Evolutionary conservation across 2,329 filamentous ascomycete genomes (phyloP).

Genomic region (Paramyrothecium roridum): DNA sequence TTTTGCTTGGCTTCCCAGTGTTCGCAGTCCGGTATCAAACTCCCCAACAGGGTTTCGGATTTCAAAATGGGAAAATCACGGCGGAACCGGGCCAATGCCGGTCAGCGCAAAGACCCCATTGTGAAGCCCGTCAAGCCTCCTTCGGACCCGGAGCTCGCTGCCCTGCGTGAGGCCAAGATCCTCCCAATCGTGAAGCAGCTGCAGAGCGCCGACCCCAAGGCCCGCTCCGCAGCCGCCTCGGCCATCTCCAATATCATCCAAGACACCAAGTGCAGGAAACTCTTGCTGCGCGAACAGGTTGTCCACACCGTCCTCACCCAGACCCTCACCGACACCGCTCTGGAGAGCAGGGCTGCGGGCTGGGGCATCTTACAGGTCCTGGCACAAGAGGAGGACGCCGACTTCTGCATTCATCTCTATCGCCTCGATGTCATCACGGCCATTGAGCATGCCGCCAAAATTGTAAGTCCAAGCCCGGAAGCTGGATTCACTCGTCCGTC

Average conservation of each 20-base stretch:
- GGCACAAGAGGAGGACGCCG: conserved; percentile 60
- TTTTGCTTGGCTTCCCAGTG: neutral
- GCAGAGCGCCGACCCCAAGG: conserved; percentile 55
- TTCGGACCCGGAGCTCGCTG: conserved; percentile 60
- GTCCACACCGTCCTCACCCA: conserved; percentile 61
- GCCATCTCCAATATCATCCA: conserved; percentile 62
- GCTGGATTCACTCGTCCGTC: too few relatives aligned
- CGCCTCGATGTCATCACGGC: conserved; percentile 59
- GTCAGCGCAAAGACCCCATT: conserved; percentile 51
- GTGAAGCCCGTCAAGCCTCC: conserved; percentile 58
- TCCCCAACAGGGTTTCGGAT: neutral
- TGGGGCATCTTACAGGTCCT: conserved; percentile 64
- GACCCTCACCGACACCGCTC: conserved; percentile 59
- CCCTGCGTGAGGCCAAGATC: conserved; percentile 60
- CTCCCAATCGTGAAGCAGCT: conserved; percentile 61
- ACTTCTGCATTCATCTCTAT: conserved; percentile 65
- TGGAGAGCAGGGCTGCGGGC: conserved; percentile 63
- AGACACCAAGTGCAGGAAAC: conserved; percentile 59
- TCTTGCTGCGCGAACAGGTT: conserved; percentile 64
- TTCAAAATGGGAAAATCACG: conserved; percentile 57
- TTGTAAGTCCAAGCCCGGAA: conserved; percentile 33
- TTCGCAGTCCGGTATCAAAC: neutral
- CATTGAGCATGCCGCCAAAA: conserved; percentile 52
- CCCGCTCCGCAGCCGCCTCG: conserved; percentile 55
- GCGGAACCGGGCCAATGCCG: conserved; percentile 45